Percentiles rank a stretch among this genome's conserved stretches.
phyloP scores from a whole-genome alignment of 306 rosid genomes.

The Pyrus bretschneideri region DNA sequence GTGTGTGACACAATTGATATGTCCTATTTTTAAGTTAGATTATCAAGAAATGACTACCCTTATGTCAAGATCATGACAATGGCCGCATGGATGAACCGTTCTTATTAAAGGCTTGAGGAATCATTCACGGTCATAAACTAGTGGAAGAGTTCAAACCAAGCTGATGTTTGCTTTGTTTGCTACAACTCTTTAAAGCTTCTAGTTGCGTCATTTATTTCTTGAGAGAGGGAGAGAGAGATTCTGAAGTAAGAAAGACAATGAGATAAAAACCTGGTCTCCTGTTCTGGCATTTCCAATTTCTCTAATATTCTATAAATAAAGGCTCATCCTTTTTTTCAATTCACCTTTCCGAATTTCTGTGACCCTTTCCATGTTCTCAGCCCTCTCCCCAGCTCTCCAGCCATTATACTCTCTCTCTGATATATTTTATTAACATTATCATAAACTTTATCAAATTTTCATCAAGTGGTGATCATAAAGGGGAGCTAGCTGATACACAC shows the following conservation, averaged over 20 bases:
- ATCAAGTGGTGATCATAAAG: constrained; percentile 1
- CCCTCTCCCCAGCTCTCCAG: constrained; percentile 51
- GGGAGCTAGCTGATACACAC: neutral
- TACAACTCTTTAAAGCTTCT: constrained; percentile 3
- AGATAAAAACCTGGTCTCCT: constrained; percentile 40
- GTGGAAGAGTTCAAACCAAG: constrained; percentile 11
- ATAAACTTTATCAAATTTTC: constrained; percentile 20
- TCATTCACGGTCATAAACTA: neutral
- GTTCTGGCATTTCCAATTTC: constrained; percentile 36
- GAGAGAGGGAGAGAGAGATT: constrained; percentile 31
- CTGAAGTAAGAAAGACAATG: constrained; percentile 41
- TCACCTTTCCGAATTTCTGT: constrained; percentile 49
- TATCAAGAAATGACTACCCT: neutral
- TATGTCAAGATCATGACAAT: neutral
- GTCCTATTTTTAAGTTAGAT: no score
- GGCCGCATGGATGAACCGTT: neutral
- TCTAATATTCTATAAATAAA: constrained; percentile 25
- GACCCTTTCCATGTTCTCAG: constrained; percentile 26
- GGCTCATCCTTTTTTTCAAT: constrained; percentile 27
- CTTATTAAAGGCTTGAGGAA: neutral
- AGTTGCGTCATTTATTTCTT: constrained; percentile 6
- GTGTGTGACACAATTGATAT: no score
- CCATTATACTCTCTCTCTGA: constrained; percentile 34
- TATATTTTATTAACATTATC: constrained; percentile 24
- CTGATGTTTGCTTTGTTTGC: constrained; percentile 4